phyloP scores from a whole-genome alignment of 371 early-diverging fungal genomes.

The Mortierella sp. region DNA sequence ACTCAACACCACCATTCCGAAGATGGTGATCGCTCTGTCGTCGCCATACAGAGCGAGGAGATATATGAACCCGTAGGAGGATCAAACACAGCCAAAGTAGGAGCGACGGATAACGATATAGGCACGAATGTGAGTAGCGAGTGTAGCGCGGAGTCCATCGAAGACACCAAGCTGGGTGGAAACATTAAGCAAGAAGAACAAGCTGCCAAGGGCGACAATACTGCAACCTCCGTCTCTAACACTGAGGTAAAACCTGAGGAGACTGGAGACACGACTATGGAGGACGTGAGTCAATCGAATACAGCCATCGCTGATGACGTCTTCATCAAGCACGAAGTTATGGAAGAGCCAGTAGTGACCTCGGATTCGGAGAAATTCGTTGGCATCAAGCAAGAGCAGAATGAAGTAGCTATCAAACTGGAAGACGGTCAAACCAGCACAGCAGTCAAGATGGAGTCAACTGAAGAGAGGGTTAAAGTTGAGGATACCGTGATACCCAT shows the following conservation, averaged over 20 bases:
- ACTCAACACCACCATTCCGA: not conserved
- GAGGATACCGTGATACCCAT: slow-evolving; percentile 26
- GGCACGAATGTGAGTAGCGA: not conserved
- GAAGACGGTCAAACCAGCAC: not conserved
- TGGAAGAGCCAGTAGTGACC: not conserved
- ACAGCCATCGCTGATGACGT: not conserved
- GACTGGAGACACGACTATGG: not conserved
- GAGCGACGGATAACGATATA: not conserved
- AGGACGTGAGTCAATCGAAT: slow-evolving; percentile 4
- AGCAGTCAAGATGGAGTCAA: not conserved
- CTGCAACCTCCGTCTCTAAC: not conserved
- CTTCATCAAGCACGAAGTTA: slow-evolving; percentile 8
- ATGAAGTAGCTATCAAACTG: slow-evolving; percentile 10
- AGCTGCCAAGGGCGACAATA: not conserved
- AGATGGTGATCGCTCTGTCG: not conserved
- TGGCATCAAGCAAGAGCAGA: not conserved
- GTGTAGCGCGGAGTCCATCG: not conserved
- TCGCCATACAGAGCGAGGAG: not conserved
- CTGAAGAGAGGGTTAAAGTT: slow-evolving; percentile 4
- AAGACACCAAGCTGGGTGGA: not conserved
- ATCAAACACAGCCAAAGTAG: not conserved
- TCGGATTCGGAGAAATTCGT: not conserved
- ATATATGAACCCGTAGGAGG: not conserved
- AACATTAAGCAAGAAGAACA: not conserved
- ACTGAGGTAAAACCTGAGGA: slow-evolving; percentile 2